Percentiles rank a stretch among this genome's conserved stretches.
Conservation (phyloP, 768 basidiomycete species). For the Amylocystis lapponica region DNA sequence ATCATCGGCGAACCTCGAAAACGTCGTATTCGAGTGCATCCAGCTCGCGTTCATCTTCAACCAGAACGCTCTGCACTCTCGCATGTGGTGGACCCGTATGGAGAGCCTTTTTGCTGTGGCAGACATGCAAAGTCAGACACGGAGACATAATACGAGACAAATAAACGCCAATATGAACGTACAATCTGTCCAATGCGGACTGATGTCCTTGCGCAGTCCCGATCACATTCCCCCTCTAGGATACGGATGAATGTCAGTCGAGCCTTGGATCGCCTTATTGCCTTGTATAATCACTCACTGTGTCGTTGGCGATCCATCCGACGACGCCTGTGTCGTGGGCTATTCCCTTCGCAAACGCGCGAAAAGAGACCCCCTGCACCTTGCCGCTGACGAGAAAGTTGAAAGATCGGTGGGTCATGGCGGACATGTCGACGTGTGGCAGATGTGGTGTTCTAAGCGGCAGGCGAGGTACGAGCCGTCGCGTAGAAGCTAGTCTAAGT, state of each 20-base stretch:
- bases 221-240: slow-evolving; percentile 13
- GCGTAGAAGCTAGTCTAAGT: too few relatives aligned
- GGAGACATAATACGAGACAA: not conserved
- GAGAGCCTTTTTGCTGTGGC: slow-evolving; percentile 12
- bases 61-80: slow-evolving; percentile 9
- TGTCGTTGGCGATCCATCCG: slow-evolving; percentile 18
- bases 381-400: slow-evolving; percentile 16
- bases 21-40: too few relatives aligned
- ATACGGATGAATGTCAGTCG: not conserved
- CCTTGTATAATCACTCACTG: slow-evolving; percentile 5
- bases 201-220: slow-evolving; percentile 14
- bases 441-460: too few relatives aligned
- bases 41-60: too few relatives aligned
- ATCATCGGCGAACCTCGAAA: too few relatives aligned
- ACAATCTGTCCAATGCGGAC: slow-evolving; percentile 14
- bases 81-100: slow-evolving; percentile 11
- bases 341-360: slow-evolving; percentile 12
- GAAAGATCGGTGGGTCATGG: slow-evolving; percentile 8
- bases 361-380: slow-evolving; percentile 18
- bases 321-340: slow-evolving; percentile 16
- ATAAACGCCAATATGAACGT: not conserved
- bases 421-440: too few relatives aligned
- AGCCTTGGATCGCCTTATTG: not conserved
- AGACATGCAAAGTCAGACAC: not conserved
- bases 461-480: too few relatives aligned